Evolutionary conservation across 2,329 filamentous ascomycete species (phyloP), one percentile per base, ranked within the genome.

Genomic region (Pyrenochaeta sp.): DNA sequence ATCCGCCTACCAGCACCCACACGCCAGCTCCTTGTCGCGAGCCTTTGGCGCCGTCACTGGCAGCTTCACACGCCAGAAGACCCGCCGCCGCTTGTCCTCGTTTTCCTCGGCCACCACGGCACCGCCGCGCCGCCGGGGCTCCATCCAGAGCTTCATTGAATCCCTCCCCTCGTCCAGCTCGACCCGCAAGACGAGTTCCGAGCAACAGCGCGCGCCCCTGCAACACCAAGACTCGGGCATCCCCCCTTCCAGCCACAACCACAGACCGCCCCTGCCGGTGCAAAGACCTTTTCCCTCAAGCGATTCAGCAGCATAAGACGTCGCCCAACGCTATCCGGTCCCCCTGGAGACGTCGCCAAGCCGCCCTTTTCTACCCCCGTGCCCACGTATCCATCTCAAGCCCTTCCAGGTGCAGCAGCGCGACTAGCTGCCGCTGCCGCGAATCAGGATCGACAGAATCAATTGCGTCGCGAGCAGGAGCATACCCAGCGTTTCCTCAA

Each of bases 211-310:
- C 20, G 37, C 58, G 32, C 64, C 60, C 7, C 63, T 73, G 46
- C 63, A 66, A 14, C 71, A 75, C 66, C 66, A 72, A 14, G 72
- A 75, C 61, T 75, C 72, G 1, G 71, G 64, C 47, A 62, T 73
- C 7, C 62, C 63, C 36, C 63, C 35, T 62, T 61, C 15, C 56
- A 58, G 23, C 33, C 54, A 15, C 50, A 58, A 21, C 50, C 60
- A 5, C 57, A 56, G 17, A 39, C 51, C 1, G 36, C 59, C 2
- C 39, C 45, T 31, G 45, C 35, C 18, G 46, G 49, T 36, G 61
- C 59, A 47, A 73, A 66, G 52, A 54, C 64, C 32, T 69, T 68
- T 23, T 63, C 58, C 23, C 58, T 74, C 51, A 63, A 64, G 54
- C 68, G 68, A 17, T 56, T 74, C 49, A 63, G 66, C 33, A 73